phyloP scores from a whole-genome alignment of 148 eudicot species.

The Spergularia bocconei region DNA sequence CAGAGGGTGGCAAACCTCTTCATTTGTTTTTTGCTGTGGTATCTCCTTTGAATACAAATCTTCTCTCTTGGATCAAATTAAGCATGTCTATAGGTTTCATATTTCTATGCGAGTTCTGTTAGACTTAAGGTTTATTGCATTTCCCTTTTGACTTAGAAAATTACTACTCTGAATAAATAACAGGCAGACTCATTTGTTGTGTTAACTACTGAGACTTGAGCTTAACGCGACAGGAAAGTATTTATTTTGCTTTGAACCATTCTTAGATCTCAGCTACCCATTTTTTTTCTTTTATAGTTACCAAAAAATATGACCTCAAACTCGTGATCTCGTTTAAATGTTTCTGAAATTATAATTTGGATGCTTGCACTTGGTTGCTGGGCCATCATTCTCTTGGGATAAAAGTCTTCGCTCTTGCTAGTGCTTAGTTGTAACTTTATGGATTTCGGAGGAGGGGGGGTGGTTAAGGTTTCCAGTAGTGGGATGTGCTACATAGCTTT shows the following conservation, averaged over 20 bases:
- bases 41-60: neutral
- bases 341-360: neutral
- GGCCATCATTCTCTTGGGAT: neutral
- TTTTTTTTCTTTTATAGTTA: neutral
- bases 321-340: too few species aligned
- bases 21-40: neutral
- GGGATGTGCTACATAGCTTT: neutral
- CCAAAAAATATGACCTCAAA: too few species aligned
- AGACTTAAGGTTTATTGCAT: neutral
- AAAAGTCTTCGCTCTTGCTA: neutral
- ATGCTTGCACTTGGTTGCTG: neutral
- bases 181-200: neutral
- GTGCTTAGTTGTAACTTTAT: too few species aligned
- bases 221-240: neutral
- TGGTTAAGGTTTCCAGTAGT: too few species aligned
- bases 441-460: too few species aligned
- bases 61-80: neutral
- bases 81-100: constrained; percentile 6
- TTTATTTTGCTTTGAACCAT: neutral
- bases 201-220: neutral
- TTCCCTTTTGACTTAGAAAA: neutral
- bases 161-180: too few species aligned
- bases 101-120: neutral
- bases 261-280: neutral
- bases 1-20: neutral